A percentile compares a stretch with the other conserved stretches of the same genome.
Conservation (phyloP, 441 rosid species). For the Erysimum pusillum region DNA sequence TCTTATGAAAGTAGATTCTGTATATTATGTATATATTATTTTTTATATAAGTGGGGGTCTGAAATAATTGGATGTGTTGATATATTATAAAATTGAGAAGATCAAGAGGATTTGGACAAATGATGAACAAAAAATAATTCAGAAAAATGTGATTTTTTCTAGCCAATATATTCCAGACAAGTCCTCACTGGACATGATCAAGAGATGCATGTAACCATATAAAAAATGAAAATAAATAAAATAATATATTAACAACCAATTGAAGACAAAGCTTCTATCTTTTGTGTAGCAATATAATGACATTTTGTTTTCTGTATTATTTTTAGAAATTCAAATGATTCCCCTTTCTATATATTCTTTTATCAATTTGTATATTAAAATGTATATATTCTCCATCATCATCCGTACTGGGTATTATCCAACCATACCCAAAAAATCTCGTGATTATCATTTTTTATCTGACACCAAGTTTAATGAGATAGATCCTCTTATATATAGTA, state of each 20-base stretch:
- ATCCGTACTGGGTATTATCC: slow-evolving; percentile 45
- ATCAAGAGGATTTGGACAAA: slow-evolving; percentile 46
- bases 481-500: slow-evolving; percentile 37
- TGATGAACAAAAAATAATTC: slow-evolving; percentile 25
- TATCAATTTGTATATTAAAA: slow-evolving; percentile 15
- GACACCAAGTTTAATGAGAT: slow-evolving; percentile 45
- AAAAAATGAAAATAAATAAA: background rate
- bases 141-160: background rate
- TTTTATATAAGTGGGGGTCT: background rate
- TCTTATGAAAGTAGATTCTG: slow-evolving; percentile 33
- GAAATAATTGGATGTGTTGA: slow-evolving; percentile 33
- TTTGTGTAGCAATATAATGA: slow-evolving; percentile 27
- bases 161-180: slow-evolving; percentile 50
- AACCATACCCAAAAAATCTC: slow-evolving; percentile 31
- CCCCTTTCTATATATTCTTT: slow-evolving; percentile 6
- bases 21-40: background rate
- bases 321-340: slow-evolving; percentile 38
- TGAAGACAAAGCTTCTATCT: slow-evolving; percentile 44
- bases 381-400: slow-evolving; percentile 25
- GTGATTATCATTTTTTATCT: slow-evolving; percentile 36
- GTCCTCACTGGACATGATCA: slow-evolving; percentile 46
- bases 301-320: slow-evolving; percentile 30
- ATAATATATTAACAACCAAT: slow-evolving; percentile 33
- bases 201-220: slow-evolving; percentile 46
- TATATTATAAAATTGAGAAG: slow-evolving; percentile 33